Percentiles rank a stretch among this genome's conserved stretches.
Evolutionary conservation across 2,329 filamentous ascomycete genomes (phyloP).

Genomic region (Epichloe baconii): DNA sequence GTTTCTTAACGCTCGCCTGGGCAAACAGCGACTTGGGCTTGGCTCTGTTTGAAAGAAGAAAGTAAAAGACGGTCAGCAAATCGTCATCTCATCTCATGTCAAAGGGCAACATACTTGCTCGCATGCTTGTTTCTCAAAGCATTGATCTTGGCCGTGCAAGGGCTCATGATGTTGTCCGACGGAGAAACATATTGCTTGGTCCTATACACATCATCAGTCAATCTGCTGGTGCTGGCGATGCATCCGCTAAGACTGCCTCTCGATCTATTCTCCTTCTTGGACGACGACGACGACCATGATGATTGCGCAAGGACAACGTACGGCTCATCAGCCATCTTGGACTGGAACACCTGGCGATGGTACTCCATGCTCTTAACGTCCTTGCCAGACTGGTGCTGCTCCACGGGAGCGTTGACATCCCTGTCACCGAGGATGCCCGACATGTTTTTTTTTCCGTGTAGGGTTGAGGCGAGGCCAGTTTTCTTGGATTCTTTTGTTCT

Average conservation of each 20-base stretch:
- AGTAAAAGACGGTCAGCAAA: neutral
- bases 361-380: slow-evolving; percentile 60
- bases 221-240: neutral
- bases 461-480: neutral
- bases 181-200: slow-evolving; percentile 53
- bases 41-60: slow-evolving; percentile 26
- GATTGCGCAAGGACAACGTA: slow-evolving; percentile 27
- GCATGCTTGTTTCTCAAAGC: slow-evolving; percentile 71
- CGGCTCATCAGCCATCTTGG: slow-evolving; percentile 56
- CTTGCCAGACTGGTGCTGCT: slow-evolving; percentile 21
- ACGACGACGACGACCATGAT: too few relatives aligned
- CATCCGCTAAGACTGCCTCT: neutral
- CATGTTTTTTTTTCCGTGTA: slow-evolving; percentile 26
- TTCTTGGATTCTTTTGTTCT: neutral
- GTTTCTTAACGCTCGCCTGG: slow-evolving; percentile 50
- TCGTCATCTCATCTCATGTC: too few relatives aligned
- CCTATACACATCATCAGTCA: slow-evolving; percentile 4
- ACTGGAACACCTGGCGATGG: slow-evolving; percentile 62
- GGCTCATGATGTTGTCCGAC: slow-evolving; percentile 81
- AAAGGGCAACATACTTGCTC: slow-evolving; percentile 47
- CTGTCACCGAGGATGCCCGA: slow-evolving; percentile 49
- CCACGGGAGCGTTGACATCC: slow-evolving; percentile 48
- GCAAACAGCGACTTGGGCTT: slow-evolving; percentile 59
- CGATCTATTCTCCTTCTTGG: neutral
- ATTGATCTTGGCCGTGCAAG: slow-evolving; percentile 70